Conservation (phyloP, 192 early-diverging fungal species). For the Backusella psychrophila region DNA sequence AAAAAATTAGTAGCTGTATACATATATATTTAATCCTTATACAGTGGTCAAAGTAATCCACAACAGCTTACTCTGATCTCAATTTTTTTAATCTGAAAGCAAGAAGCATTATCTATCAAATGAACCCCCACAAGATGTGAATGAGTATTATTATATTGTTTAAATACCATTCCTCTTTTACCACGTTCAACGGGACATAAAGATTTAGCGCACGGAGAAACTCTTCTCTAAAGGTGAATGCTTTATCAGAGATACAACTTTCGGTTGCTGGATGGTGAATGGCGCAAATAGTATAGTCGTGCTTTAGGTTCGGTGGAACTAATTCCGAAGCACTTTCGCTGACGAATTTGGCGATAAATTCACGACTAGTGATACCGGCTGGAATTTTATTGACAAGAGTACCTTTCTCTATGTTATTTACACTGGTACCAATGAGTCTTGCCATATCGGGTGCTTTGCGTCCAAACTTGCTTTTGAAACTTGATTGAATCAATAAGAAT, state of each 20-base stretch:
- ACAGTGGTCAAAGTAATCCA: neutral
- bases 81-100: constrained; percentile 38
- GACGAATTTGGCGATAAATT: constrained; percentile 49
- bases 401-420: constrained; percentile 22
- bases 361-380: constrained; percentile 42
- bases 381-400: constrained; percentile 43
- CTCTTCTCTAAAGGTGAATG: constrained; percentile 39
- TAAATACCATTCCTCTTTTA: constrained; percentile 17
- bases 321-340: constrained; percentile 50
- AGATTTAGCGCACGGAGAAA: constrained; percentile 55
- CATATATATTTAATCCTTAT: neutral
- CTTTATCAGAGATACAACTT: constrained; percentile 44
- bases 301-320: constrained; percentile 41
- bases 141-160: neutral
- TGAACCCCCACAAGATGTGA: neutral
- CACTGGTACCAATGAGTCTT: constrained; percentile 21
- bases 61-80: constrained; percentile 23
- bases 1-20: neutral
- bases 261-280: constrained; percentile 58
- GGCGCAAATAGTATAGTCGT: constrained; percentile 56
- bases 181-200: constrained; percentile 61
- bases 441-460: constrained; percentile 41
- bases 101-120: constrained; percentile 41
- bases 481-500: constrained; percentile 50
- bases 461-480: constrained; percentile 41